Percentiles rank a stretch among this genome's conserved stretches.
These are phyloP conservation scores for Lenwebbia sp. DNA, from an alignment of 345 rosid genomes.

Conservation along the genomic window DNA sequence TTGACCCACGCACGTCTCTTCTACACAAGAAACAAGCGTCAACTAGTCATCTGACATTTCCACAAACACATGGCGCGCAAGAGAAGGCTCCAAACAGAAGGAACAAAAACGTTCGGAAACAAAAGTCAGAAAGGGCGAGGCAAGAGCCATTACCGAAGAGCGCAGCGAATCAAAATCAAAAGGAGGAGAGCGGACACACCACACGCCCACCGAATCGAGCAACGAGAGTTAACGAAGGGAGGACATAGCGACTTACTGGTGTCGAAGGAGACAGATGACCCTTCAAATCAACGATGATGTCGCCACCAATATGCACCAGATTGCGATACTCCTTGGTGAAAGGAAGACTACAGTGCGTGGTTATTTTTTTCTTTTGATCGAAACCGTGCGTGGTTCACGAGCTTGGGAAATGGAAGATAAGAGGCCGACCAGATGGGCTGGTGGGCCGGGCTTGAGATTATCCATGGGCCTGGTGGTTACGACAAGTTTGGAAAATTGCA, in stretches of 20 bases:
- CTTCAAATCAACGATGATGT: background rate
- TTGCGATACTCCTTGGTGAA: background rate
- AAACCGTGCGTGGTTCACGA: fast-evolving
- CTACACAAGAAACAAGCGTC: background rate
- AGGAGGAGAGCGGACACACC: background rate
- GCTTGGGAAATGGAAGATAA: background rate
- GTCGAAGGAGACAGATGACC: background rate
- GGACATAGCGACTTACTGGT: background rate
- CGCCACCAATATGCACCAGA: background rate
- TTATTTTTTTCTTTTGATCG: too few species aligned
- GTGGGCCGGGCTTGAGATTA: background rate
- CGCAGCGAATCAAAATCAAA: background rate
- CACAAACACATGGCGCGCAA: background rate
- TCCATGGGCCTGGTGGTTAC: background rate
- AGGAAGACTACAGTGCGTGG: fast-evolving
- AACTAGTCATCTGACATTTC: background rate
- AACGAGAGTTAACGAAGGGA: background rate
- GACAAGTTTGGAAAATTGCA: background rate
- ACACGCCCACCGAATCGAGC: fast-evolving
- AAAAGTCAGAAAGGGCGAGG: fast-evolving
- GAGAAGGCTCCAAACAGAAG: background rate
- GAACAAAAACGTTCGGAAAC: background rate
- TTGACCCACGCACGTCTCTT: background rate
- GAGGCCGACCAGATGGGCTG: background rate
- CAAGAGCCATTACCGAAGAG: background rate